phyloP scores from a whole-genome alignment of 805 yeast species.

The Monosporozyma unispora region DNA sequence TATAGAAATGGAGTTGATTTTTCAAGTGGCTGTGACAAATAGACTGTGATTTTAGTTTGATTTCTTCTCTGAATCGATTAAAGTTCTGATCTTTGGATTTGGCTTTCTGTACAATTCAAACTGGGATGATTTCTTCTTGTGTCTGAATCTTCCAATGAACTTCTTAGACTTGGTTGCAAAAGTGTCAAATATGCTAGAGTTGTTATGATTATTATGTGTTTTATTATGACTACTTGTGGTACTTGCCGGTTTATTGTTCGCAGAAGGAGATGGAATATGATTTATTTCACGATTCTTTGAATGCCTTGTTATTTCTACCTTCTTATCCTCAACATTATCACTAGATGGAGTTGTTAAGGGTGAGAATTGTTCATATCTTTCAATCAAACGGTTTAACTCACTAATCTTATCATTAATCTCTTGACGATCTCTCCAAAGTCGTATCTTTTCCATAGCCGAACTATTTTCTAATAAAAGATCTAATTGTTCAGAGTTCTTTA shows the following conservation, averaged over 20 bases:
- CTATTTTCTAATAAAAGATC: background rate
- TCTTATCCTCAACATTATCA: background rate
- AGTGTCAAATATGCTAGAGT: background rate
- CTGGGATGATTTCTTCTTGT: conserved; percentile 6
- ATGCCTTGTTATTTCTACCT: background rate
- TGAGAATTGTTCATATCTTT: conserved; percentile 4
- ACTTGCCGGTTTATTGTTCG: background rate
- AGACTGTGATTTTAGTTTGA: background rate
- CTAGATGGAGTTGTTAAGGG: conserved; percentile 5
- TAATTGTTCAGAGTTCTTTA: background rate
- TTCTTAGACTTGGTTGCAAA: conserved; percentile 3
- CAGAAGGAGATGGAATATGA: background rate
- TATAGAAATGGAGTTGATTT: background rate
- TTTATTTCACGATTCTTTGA: background rate
- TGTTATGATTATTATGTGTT: background rate
- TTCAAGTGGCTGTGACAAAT: too few species aligned
- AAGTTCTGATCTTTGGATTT: background rate
- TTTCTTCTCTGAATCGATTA: background rate
- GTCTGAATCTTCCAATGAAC: conserved; percentile 4
- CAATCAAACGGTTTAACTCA: conserved; percentile 7
- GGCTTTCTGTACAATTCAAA: conserved; percentile 7
- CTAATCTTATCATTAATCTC: conserved; percentile 7
- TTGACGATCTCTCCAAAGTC: conserved; percentile 3
- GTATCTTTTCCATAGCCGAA: conserved; percentile 2
- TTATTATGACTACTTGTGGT: background rate